Evolutionary conservation across 176 grass and related monocot genomes (phyloP).

Genomic region (Dactylis glomerata): DNA sequence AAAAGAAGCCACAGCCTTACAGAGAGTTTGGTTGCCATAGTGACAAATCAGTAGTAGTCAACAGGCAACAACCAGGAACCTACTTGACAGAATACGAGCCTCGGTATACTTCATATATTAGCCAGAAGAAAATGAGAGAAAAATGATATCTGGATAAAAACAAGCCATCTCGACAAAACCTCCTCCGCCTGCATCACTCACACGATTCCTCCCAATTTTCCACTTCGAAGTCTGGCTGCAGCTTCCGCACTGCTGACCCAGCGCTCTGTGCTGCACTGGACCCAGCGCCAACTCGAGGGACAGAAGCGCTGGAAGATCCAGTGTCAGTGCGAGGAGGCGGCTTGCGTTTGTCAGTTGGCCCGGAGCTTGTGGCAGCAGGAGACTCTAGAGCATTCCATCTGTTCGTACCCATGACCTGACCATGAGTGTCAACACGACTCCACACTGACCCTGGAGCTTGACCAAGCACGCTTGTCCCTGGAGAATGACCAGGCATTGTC

Average conservation of each 20-base stretch:
- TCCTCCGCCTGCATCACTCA: constrained; percentile 32
- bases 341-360: constrained; percentile 2
- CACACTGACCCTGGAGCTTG: constrained; percentile 33
- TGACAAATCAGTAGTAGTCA: not conserved
- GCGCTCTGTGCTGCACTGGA: constrained; percentile 2
- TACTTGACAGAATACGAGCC: not conserved
- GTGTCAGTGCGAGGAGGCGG: not conserved
- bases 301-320: not conserved
- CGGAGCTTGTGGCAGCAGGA: constrained; percentile 33
- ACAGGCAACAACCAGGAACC: not conserved
- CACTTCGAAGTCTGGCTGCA: constrained; percentile 49
- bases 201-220: constrained; percentile 93
- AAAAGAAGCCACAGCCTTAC: not conserved
- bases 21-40: not conserved
- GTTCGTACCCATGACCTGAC: constrained; percentile 40
- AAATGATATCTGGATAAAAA: not conserved
- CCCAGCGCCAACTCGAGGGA: not conserved
- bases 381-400: constrained; percentile 70
- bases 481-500: constrained; percentile 34
- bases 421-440: constrained; percentile 13
- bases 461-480: no score
- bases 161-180: not conserved
- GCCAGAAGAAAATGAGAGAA: not conserved
- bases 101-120: not conserved
- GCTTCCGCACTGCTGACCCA: constrained; percentile 19